A percentile compares a stretch with the other conserved stretches of the same genome.
phyloP scores from a whole-genome alignment of 495 filamentous ascomycete species.

The Annulohypoxylon moriforme region DNA sequence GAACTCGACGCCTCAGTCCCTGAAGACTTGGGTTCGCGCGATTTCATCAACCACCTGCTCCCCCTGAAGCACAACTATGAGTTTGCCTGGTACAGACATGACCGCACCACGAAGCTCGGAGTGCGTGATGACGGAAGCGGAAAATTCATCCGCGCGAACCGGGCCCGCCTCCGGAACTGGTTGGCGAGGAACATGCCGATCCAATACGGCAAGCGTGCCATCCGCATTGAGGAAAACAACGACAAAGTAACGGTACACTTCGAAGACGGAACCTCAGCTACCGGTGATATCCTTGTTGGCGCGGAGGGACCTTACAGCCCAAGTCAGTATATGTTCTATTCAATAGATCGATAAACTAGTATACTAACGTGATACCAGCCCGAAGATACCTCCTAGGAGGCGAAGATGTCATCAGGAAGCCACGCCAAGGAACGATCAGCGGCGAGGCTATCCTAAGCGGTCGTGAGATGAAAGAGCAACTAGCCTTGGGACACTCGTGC shows the following conservation, averaged over 20 bases:
- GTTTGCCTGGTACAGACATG: conserved; percentile 39
- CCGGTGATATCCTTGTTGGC: conserved; percentile 61
- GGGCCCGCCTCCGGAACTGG: conserved; percentile 42
- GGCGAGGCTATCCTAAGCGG: conserved; percentile 39
- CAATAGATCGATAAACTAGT: not conserved
- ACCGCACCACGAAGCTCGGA: conserved; percentile 37
- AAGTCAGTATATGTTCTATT: conserved; percentile 23
- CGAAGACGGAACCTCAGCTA: conserved; percentile 52
- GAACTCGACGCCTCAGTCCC: conserved; percentile 52
- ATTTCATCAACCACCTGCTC: conserved; percentile 50
- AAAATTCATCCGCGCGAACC: conserved; percentile 46
- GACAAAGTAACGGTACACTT: conserved; percentile 45
- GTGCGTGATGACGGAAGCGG: conserved; percentile 42
- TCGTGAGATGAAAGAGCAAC: conserved; percentile 44
- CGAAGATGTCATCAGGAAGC: conserved; percentile 30
- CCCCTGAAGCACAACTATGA: conserved; percentile 44
- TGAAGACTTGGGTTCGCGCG: conserved; percentile 49
- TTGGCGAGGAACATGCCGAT: conserved; percentile 43
- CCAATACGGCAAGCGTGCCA: conserved; percentile 43
- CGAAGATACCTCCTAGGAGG: conserved; percentile 52
- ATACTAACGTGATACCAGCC: conserved; percentile 15
- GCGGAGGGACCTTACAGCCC: conserved; percentile 61
- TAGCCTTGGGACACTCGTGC: conserved; percentile 41
- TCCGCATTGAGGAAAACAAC: conserved; percentile 39
- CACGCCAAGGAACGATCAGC: conserved; percentile 42